These are phyloP conservation scores for Heliamphora exappendiculata DNA, from an alignment of 148 eudicot genomes.

Conservation along the genomic window DNA sequence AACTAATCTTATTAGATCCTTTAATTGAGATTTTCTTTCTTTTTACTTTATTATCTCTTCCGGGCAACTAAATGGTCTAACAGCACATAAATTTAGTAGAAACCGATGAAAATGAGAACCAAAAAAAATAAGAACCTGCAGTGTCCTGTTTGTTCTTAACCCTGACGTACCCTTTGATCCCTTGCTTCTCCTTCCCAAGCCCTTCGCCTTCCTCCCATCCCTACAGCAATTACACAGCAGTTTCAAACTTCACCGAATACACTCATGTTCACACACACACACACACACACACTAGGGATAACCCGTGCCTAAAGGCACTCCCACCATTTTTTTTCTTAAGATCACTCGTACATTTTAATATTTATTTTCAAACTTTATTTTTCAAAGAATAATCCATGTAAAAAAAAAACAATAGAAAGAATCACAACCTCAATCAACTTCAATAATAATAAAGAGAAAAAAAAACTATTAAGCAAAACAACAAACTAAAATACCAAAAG, in stretches of 20 bases:
- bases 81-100: background rate
- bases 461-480: too few species aligned
- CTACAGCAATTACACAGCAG: conserved; percentile 19
- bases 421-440: too few species aligned
- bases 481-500: too few species aligned
- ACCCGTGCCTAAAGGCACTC: too few species aligned
- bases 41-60: background rate
- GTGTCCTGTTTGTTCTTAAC: conserved; percentile 91
- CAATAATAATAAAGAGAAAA: too few species aligned
- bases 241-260: background rate
- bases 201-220: conserved; percentile 99
- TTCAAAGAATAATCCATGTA: too few species aligned
- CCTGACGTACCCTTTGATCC: conserved; percentile 88
- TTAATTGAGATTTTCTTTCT: background rate
- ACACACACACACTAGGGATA: too few species aligned
- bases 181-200: conserved; percentile 94
- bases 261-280: background rate
- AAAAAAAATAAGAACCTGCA: conserved; percentile 23
- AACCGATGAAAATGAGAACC: background rate
- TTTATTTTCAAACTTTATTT: too few species aligned
- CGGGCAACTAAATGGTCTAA: background rate
- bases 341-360: too few species aligned
- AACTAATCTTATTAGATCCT: background rate
- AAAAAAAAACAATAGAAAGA: too few species aligned
- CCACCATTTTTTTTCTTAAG: too few species aligned